A percentile compares a stretch with the other conserved stretches of the same genome.
Conservation (phyloP, 139 green algal genomes). For the Zygnema circumcarinatum region DNA sequence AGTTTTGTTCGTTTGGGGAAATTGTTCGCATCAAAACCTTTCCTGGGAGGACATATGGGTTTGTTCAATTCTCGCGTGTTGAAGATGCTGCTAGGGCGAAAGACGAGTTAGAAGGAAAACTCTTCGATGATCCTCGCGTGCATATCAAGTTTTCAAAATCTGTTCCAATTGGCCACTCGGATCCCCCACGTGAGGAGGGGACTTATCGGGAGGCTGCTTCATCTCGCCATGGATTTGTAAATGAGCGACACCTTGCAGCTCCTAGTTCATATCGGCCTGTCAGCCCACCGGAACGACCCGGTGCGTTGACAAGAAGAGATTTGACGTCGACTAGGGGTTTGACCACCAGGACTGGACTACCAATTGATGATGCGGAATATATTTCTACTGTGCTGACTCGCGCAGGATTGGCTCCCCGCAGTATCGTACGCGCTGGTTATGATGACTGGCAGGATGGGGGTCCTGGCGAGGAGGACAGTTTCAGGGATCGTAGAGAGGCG, state of each 20-base stretch:
- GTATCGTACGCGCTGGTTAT: neutral
- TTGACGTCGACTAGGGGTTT: neutral
- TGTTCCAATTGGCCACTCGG: neutral
- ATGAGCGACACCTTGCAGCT: neutral
- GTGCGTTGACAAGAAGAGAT: neutral
- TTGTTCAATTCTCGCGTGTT: constrained; percentile 48
- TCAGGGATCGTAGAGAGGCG: neutral
- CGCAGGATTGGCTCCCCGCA: neutral
- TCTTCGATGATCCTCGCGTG: constrained; percentile 53
- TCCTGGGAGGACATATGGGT: constrained; percentile 50
- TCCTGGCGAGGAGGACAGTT: neutral
- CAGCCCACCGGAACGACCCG: neutral
- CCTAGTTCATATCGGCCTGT: neutral
- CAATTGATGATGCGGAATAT: neutral
- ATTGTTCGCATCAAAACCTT: constrained; percentile 45
- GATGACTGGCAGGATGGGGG: neutral
- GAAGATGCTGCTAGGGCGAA: constrained; percentile 31
- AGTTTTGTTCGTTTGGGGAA: constrained; percentile 30
- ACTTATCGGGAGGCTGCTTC: neutral
- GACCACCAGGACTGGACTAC: neutral
- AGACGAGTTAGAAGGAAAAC: constrained; percentile 24
- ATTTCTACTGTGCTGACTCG: neutral
- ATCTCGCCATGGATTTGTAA: neutral
- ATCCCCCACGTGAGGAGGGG: neutral
- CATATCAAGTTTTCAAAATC: constrained; percentile 46